Evolutionary conservation across 345 rosid species (phyloP).

Genomic region (Camelina hispida): DNA sequence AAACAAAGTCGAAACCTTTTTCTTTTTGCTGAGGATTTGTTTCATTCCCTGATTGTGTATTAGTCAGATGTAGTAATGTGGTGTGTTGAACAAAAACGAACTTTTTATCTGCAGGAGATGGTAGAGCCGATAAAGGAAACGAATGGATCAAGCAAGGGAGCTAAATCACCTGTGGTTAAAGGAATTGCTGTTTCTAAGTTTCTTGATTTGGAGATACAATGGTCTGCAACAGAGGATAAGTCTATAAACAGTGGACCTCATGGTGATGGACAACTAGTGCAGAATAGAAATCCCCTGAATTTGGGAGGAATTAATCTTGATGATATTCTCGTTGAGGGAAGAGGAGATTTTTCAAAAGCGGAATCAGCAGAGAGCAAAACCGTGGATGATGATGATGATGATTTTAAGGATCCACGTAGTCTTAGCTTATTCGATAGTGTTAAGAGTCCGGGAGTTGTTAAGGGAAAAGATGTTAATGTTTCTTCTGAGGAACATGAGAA

Average conservation of each 20-base stretch:
- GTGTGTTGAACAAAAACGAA: background rate
- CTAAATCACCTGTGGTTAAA: slow-evolving; percentile 32
- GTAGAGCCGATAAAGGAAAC: slow-evolving; percentile 53
- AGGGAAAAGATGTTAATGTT: slow-evolving; percentile 16
- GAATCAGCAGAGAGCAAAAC: slow-evolving; percentile 20
- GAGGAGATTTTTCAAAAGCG: slow-evolving; percentile 37
- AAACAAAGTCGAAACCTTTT: slow-evolving; percentile 15
- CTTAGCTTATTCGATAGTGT: slow-evolving; percentile 54
- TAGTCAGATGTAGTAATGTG: slow-evolving; percentile 11
- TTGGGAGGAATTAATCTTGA: slow-evolving; percentile 61
- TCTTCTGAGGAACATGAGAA: slow-evolving; percentile 25
- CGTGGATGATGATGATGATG: slow-evolving; percentile 44
- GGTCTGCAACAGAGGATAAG: slow-evolving; percentile 56
- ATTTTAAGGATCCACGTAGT: slow-evolving; percentile 43
- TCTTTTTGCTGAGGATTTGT: background rate
- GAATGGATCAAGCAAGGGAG: slow-evolving; percentile 51
- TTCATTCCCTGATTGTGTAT: background rate
- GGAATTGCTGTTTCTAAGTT: slow-evolving; percentile 60
- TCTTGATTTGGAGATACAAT: slow-evolving; percentile 71
- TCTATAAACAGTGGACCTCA: slow-evolving; percentile 26
- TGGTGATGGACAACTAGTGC: slow-evolving; percentile 33
- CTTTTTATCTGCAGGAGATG: slow-evolving; percentile 63
- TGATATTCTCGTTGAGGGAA: slow-evolving; percentile 52
- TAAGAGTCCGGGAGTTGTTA: slow-evolving; percentile 41
- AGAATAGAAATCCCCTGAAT: slow-evolving; percentile 45